Evolutionary conservation across 2,329 filamentous ascomycete genomes (phyloP).

Genomic region (Pseudocercospora macadamiae): DNA sequence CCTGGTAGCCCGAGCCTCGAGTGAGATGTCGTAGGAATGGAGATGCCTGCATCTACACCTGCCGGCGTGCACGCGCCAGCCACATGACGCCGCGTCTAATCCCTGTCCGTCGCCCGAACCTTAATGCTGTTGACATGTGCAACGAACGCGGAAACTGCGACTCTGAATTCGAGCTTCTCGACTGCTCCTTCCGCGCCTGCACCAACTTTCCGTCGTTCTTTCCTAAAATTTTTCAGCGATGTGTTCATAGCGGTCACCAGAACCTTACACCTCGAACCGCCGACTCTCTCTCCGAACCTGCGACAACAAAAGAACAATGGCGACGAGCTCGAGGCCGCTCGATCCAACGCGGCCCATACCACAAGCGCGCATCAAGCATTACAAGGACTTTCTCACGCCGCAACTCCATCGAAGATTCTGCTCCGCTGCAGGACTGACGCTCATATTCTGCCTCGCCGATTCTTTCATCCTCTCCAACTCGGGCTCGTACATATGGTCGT

Average conservation of each 20-base stretch:
- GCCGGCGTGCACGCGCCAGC: neutral
- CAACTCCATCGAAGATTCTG: conserved; percentile 85
- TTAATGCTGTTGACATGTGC: neutral
- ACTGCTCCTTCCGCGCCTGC: neutral
- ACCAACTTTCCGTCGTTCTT: neutral
- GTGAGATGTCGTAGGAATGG: conserved; percentile 11
- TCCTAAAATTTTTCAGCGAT: neutral
- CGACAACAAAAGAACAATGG: conserved; percentile 18
- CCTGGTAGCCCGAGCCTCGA: neutral
- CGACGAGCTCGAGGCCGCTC: conserved; percentile 4
- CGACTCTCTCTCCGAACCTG: neutral
- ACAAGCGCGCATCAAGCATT: conserved; percentile 55
- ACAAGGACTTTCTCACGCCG: conserved; percentile 90
- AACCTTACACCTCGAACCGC: neutral
- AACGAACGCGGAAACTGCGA: neutral
- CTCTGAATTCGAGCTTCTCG: neutral
- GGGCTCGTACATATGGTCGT: conserved; percentile 66
- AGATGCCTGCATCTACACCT: neutral
- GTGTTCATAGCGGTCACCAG: neutral
- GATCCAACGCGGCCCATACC: conserved; percentile 45
- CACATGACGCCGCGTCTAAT: neutral
- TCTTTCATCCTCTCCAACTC: conserved; percentile 73
- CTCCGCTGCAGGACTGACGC: conserved; percentile 70
- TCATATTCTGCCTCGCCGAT: conserved; percentile 73
- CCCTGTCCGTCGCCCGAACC: neutral